Evolutionary conservation across 768 basidiomycete genomes (phyloP).

Genomic region (Kockovaella imperatae): DNA sequence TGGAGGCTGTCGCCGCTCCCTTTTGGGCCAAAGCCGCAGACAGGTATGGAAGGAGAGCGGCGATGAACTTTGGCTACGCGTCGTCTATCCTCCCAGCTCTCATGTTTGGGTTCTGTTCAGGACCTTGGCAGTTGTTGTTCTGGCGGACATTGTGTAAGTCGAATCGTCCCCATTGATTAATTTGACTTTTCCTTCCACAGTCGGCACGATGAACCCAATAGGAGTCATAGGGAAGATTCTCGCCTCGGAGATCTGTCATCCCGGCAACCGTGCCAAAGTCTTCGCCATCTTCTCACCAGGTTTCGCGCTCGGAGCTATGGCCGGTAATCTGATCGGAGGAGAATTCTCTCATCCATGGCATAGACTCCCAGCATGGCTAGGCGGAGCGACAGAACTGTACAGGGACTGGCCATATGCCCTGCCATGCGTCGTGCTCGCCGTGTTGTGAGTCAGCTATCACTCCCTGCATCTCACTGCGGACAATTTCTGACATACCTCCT

Average conservation of each 20-base stretch:
- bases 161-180: background rate
- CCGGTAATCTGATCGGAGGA: constrained; percentile 30
- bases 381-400: constrained; percentile 18
- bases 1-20: constrained; percentile 23
- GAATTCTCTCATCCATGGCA: constrained; percentile 27
- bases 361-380: constrained; percentile 23
- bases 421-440: constrained; percentile 18
- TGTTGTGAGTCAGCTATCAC: constrained; percentile 8
- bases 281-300: constrained; percentile 29
- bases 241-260: constrained; percentile 17
- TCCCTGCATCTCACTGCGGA: background rate
- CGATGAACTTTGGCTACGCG: constrained; percentile 18
- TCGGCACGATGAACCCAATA: constrained; percentile 24
- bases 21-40: constrained; percentile 29
- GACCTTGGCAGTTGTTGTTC: constrained; percentile 22
- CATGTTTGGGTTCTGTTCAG: constrained; percentile 21
- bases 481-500: background rate
- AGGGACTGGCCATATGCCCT: constrained; percentile 24
- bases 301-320: constrained; percentile 17
- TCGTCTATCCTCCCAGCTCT: constrained; percentile 6
- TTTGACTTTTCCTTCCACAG: constrained; percentile 2
- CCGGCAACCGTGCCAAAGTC: constrained; percentile 21
- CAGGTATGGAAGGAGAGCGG: constrained; percentile 21
- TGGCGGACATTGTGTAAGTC: constrained; percentile 28
- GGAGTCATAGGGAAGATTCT: constrained; percentile 18